Evolutionary conservation across 2,329 filamentous ascomycete species (phyloP), one percentile per base, ranked within the genome.

Genomic region (Clarireedia paspali): DNA sequence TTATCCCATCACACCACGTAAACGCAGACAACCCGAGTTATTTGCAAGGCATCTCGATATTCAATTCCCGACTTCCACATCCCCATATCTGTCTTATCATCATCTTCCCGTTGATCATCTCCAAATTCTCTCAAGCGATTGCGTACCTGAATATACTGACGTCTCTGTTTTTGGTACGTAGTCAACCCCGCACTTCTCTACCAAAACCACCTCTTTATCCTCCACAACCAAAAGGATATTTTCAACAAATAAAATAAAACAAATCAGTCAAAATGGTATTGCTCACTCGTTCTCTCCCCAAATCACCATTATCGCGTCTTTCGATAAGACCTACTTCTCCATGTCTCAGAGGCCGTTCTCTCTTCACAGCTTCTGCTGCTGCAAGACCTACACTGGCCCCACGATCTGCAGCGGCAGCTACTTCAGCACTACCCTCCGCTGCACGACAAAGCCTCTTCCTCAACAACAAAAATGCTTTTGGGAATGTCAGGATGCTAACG

Each of bases 261-360:
- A 57, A 57, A 59, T 60, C 56, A 60, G 9, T 74, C 74, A 79
- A 65, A 73, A 80, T 80, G 77, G 77, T 80, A 68, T 65, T 68
- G 42, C 62, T 67, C 64, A 65, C 63, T 64, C 66, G 64, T 51
- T 64, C 66, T 34, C 59, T 67, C 47, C 63, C 52, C 57, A 30
- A 10, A 30, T 30, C 27, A 30, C 10, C 7, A 30, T 30, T 30
- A 30, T 30, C 27, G 10, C 65, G 66, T 56, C 50, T 67, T 24
- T 62, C 65, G 26, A 30, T 46, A 54, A 57, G 60, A 53, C 55
- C 62, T 40, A 56, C 61, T 17, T 53, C 53, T 48, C 39, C 56
- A 26, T 49, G 44, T 42, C 27, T 53, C 12, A 2, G 27, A 7
- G 27, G 27, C 27, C 55, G 59, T 39, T 58, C 56, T 15, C 47